Evolutionary conservation across 345 rosid genomes (phyloP).

Genomic region (Mercurialis annua): DNA sequence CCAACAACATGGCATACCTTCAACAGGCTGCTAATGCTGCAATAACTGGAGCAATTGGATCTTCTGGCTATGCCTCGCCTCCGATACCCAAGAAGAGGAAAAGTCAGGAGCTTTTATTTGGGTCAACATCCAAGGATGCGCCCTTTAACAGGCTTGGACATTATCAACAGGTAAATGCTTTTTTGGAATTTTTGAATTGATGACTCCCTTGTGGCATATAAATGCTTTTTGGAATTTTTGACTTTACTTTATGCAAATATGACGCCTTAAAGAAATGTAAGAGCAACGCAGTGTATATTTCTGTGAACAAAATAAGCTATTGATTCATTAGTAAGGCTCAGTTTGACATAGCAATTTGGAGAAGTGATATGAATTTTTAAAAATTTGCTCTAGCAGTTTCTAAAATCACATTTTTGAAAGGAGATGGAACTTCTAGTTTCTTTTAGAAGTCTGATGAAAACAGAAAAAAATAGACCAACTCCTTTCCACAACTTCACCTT

Average conservation of each 20-base stretch:
- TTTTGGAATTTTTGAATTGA: conserved; percentile 8
- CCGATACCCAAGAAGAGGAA: conserved; percentile 80
- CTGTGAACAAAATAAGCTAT: background rate
- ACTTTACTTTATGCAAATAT: background rate
- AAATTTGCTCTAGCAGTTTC: too few species aligned
- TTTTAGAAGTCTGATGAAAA: too few species aligned
- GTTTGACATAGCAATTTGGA: too few species aligned
- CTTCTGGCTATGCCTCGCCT: conserved; percentile 82
- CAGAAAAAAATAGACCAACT: too few species aligned
- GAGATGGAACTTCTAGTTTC: too few species aligned
- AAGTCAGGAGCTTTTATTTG: conserved; percentile 72
- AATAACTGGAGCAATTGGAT: conserved; percentile 94
- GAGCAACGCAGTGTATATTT: background rate
- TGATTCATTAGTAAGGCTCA: conserved; percentile 2
- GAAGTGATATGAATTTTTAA: too few species aligned
- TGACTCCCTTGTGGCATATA: background rate
- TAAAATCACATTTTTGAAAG: too few species aligned
- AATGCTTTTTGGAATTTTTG: too few species aligned
- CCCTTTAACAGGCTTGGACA: conserved; percentile 56
- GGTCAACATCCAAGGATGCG: conserved; percentile 55
- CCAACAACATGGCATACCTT: conserved; percentile 75
- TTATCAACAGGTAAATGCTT: conserved; percentile 61
- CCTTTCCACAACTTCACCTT: background rate
- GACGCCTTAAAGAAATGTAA: background rate
- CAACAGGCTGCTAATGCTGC: conserved; percentile 99